These are phyloP conservation scores for Mycena polygramma DNA, from an alignment of 768 basidiomycete species.

Conservation along the genomic window DNA sequence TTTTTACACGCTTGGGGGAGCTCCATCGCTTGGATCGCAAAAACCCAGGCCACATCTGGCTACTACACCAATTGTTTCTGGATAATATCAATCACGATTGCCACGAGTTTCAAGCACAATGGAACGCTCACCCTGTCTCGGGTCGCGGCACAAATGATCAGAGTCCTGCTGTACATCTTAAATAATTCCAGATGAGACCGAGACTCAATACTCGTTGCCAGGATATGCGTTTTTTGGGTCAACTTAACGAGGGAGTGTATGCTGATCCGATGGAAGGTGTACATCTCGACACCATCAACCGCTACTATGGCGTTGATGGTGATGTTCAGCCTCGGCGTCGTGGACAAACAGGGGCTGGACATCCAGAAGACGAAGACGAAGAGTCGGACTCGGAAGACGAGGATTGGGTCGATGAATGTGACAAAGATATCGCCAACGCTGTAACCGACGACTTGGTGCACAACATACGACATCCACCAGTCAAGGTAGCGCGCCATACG, in stretches of 20 bases:
- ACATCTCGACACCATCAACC: neutral
- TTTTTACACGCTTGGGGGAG: neutral
- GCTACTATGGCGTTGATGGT: neutral
- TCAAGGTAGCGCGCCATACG: neutral
- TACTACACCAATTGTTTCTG: slow-evolving; percentile 45
- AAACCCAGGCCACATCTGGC: slow-evolving; percentile 5
- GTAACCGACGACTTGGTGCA: neutral
- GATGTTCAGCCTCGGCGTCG: neutral
- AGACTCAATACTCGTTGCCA: neutral
- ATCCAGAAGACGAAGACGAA: neutral
- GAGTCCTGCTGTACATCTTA: neutral
- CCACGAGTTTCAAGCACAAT: slow-evolving; percentile 41
- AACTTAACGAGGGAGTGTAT: neutral
- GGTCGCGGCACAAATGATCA: slow-evolving; percentile 30
- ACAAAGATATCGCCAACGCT: neutral
- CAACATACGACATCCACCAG: neutral
- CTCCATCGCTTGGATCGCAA: slow-evolving; percentile 3
- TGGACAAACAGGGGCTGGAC: neutral
- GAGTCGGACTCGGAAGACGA: too few species aligned
- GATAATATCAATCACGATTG: slow-evolving; percentile 45
- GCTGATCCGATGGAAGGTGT: neutral
- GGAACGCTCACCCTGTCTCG: slow-evolving; percentile 49
- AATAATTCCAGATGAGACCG: neutral
- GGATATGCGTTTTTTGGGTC: neutral
- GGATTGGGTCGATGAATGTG: neutral